Evolutionary conservation across 2,329 filamentous ascomycete species (phyloP), one percentile per base, ranked within the genome.

Genomic region (Ascochyta koolunga): DNA sequence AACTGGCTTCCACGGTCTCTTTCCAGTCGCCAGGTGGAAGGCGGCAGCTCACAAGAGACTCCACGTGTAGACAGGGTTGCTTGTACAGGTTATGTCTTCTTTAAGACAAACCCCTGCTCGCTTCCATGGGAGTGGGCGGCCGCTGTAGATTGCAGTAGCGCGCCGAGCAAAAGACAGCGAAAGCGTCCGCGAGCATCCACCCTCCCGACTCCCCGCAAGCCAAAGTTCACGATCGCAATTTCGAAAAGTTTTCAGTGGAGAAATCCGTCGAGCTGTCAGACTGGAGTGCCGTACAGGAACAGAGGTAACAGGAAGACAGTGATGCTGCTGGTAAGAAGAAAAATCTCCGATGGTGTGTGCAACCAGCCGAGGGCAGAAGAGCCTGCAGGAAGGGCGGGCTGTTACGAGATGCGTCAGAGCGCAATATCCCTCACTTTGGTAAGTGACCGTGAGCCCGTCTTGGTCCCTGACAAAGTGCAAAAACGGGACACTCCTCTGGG

Each of bases 201-300:
- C 16, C 19, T 71, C 69, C 71, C 70, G 68, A 62, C 69, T 75
- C 71, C 71, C 71, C 72, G 70, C 68, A 71, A 59, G 71, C 69
- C 65, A 64, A 65, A 65, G 54, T 60, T 61, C 59, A 61, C 53
- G 35, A 64, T 61, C 37, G 61, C 46, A 68, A 69, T 70, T 66
- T 69, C 61, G 50, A 62, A 65, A 65, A 24, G 63, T 69, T 66
- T 67, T 65, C 59, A 60, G 58, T 69, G 65, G 66, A 67, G 62
- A 67, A 53, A 56, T 32, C 56, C 54, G 56, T 59, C 53, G 43
- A 58, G 50, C 50, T 59, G 60, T 55, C 60, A 61, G 35, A 37
- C 43, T 60, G 25, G 48, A 51, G 50, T 38, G 50, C 39, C 29
- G 42, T 44, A 54, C 49, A 51, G 50, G 33, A 59, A 59, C 32